Conservation (phyloP, 2,329 filamentous ascomycete species). For the Phaeosphaeriaceae sp. region DNA sequence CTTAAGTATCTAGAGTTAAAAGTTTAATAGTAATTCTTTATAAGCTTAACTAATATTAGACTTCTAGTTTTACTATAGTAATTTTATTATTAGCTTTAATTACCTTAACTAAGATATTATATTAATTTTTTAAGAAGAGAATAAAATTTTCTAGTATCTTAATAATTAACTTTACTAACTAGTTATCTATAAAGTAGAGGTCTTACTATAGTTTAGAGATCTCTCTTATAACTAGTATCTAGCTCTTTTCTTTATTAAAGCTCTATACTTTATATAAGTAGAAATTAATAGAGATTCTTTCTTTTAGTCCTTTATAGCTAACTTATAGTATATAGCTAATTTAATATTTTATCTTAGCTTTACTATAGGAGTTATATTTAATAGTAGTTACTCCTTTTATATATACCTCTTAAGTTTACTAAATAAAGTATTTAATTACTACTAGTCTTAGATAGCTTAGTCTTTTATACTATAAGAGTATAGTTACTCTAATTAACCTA, state of each 20-base stretch:
- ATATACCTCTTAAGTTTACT: not conserved
- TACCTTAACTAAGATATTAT: constrained; percentile 8
- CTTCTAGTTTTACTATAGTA: constrained; percentile 1
- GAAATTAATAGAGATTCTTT: not conserved
- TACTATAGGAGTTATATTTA: not conserved
- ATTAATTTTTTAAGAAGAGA: constrained; percentile 2
- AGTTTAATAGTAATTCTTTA: too few relatives aligned
- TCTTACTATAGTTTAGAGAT: too few relatives aligned
- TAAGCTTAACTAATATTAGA: not conserved
- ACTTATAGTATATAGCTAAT: not conserved
- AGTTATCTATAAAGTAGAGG: not conserved
- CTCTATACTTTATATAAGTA: not conserved
- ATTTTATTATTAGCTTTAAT: constrained; percentile 1
- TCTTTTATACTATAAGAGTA: not conserved
- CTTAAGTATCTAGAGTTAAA: too few relatives aligned
- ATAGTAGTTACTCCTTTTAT: not conserved
- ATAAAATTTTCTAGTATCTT: not conserved
- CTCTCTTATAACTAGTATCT: too few relatives aligned
- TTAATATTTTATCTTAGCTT: not conserved
- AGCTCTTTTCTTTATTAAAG: too few relatives aligned
- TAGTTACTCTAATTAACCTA: too few relatives aligned
- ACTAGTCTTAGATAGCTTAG: not conserved
- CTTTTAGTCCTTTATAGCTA: not conserved
- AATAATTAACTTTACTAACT: constrained; percentile 6
- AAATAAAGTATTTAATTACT: not conserved